Evolutionary conservation across 371 early-diverging fungal genomes (phyloP).

Genomic region (Mucor saturninus): DNA sequence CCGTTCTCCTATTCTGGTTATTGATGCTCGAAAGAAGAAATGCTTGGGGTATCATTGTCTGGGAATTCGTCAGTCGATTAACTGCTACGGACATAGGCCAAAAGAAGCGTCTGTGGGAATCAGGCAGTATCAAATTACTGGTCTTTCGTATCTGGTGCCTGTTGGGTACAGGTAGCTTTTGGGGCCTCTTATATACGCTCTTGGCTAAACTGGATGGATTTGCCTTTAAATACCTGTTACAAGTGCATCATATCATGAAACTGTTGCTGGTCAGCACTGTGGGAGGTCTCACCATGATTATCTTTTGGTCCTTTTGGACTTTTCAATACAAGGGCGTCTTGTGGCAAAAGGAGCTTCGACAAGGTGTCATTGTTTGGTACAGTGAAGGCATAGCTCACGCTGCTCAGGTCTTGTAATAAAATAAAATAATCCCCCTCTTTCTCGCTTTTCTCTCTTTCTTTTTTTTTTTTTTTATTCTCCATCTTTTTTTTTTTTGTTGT

Average conservation of each 20-base stretch:
- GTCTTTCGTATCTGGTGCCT: slow-evolving; percentile 66
- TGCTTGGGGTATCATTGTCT: slow-evolving; percentile 69
- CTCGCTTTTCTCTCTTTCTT: background rate
- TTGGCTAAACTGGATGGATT: slow-evolving; percentile 53
- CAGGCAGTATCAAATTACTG: slow-evolving; percentile 32
- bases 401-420: slow-evolving; percentile 42
- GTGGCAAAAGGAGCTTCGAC: slow-evolving; percentile 64
- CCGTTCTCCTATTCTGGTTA: slow-evolving; percentile 50
- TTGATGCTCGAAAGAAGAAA: slow-evolving; percentile 63
- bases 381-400: slow-evolving; percentile 54
- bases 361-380: slow-evolving; percentile 69
- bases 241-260: slow-evolving; percentile 45
- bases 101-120: slow-evolving; percentile 26
- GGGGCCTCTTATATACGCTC: slow-evolving; percentile 61
- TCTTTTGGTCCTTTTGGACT: slow-evolving; percentile 73
- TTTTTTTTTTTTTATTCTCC: background rate
- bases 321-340: slow-evolving; percentile 69
- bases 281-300: slow-evolving; percentile 61
- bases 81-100: slow-evolving; percentile 15
- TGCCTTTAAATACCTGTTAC: slow-evolving; percentile 45
- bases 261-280: slow-evolving; percentile 55
- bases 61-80: slow-evolving; percentile 63
- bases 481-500: too few relatives aligned
- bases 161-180: slow-evolving; percentile 60
- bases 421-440: background rate